These are phyloP conservation scores for Coniella lustricola DNA, from an alignment of 2,329 filamentous ascomycete genomes.

Conservation along the genomic window DNA sequence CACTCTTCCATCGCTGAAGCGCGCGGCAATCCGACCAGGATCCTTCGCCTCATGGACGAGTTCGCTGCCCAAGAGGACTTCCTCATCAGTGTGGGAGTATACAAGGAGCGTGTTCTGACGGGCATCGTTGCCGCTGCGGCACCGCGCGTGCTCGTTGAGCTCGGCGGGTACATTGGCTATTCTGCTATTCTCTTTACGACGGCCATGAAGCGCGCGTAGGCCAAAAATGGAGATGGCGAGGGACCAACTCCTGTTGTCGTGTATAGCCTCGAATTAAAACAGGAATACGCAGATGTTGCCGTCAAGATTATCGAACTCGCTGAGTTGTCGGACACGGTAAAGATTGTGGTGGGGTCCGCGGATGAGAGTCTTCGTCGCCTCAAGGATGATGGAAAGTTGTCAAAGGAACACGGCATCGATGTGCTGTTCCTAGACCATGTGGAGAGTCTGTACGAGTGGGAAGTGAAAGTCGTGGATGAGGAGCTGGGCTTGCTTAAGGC, in stretches of 20 bases:
- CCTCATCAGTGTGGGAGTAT: not conserved
- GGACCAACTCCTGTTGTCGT: no score
- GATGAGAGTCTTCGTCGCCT: not conserved
- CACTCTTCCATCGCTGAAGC: not conserved
- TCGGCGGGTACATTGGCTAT: constrained; percentile 2
- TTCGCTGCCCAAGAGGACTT: not conserved
- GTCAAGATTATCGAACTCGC: not conserved
- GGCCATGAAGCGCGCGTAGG: constrained; percentile 1
- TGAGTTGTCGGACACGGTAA: not conserved
- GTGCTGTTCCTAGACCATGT: constrained; percentile 2
- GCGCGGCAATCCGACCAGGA: not conserved
- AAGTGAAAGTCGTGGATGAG: constrained; percentile 1
- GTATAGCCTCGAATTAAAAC: not conserved
- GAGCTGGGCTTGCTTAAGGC: constrained; percentile 1
- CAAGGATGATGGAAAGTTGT: not conserved
- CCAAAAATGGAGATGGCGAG: no score
- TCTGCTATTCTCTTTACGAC: not conserved
- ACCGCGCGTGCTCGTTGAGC: constrained; percentile 3
- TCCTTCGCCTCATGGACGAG: constrained; percentile 1
- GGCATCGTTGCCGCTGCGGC: not conserved
- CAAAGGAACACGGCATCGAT: not conserved
- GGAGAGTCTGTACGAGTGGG: not conserved
- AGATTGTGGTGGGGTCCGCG: not conserved
- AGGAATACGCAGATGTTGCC: not conserved
- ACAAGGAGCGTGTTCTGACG: constrained; percentile 1